Base-by-base conservation (phyloP, 352 stramenopile species). In the Phytophthora idaei region DNA sequence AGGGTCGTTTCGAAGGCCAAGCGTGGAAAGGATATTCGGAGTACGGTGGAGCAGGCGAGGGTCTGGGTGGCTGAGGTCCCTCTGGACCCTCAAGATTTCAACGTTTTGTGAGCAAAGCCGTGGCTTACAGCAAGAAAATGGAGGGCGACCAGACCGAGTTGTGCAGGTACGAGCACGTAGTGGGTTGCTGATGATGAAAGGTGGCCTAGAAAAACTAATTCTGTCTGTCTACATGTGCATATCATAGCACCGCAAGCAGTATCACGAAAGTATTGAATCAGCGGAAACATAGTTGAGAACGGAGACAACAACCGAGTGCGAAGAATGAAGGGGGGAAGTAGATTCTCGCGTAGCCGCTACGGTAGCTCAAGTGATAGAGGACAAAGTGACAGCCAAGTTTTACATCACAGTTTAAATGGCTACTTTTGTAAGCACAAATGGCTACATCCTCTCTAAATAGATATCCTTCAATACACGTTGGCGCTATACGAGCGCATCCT, bases 401-500 rank as follows among this genome's bases (percentile, higher is more conserved):
- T 21, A 21, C 21, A 21, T 21, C 21, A 21, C 21, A 21, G 21
- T 21, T 21, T 21, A 21, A 48, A n/a, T 15, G 42, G 5, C 17
- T 48, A 48, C n/a, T 11, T 48, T 15, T 48, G 7, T 28, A 12
- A 29, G 31, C 39, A 17, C 3, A 51, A 51, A 31, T n/a, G 44
- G 44, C 21, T 49, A 49, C n/a, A 49, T 32, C 44, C 44, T 49
- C 44, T 31, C 17, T 49, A 49, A 49, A 49, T 31, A 1, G 42
- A 48, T 32, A 45, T 7, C 10, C 15, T 29, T 21, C n/a, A 49
- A 28, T 44, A 66, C 14, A 62, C 47, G 3, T 14, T 63, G 37
- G 41, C 65, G 47, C 50, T 77, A 31, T 77, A 77, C 41, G 44
- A 48, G 52, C 70, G 70, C 27, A 69, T 77, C 42, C 41, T 77